These are phyloP conservation scores for Buxus sempervirens DNA, from an alignment of 164 flowering plant species.

Conservation along the genomic window DNA sequence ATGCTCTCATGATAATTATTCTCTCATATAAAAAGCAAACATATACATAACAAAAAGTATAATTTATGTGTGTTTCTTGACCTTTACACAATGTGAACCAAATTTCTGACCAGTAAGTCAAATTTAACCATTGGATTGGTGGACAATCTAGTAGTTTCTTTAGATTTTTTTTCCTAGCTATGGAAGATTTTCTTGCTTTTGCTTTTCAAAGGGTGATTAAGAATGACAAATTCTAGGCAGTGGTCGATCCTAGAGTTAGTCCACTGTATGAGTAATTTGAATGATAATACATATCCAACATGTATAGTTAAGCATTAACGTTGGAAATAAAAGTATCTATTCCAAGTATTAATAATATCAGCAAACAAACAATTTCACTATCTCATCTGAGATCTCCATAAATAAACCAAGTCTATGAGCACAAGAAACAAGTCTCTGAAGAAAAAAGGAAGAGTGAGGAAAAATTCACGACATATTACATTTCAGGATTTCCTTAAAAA, in stretches of 20 bases:
- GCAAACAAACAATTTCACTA: not conserved
- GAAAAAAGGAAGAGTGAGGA: not conserved
- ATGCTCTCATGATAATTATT: not conserved
- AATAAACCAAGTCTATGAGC: not conserved
- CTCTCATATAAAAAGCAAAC: not conserved
- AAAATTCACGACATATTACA: not conserved
- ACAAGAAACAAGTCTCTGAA: not conserved
- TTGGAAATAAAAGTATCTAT: not conserved
- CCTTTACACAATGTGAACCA: not conserved
- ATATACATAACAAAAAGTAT: not conserved
- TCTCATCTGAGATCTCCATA: not conserved
- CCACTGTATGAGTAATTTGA: not conserved
- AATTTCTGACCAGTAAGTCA: not conserved
- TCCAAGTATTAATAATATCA: too few species aligned
- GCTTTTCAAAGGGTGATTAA: not conserved
- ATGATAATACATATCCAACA: not conserved
- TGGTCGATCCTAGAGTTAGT: not conserved
- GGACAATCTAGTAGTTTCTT: not conserved
- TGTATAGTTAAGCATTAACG: not conserved
- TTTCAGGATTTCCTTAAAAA: not conserved
- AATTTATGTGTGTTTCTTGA: not conserved
- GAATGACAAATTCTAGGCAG: not conserved
- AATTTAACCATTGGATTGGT: not conserved
- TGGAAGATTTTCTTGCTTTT: not conserved
- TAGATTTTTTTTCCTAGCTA: not conserved